Evolutionary conservation across 2,329 filamentous ascomycete species (phyloP).

Genomic region (Zymoseptoria brevis): DNA sequence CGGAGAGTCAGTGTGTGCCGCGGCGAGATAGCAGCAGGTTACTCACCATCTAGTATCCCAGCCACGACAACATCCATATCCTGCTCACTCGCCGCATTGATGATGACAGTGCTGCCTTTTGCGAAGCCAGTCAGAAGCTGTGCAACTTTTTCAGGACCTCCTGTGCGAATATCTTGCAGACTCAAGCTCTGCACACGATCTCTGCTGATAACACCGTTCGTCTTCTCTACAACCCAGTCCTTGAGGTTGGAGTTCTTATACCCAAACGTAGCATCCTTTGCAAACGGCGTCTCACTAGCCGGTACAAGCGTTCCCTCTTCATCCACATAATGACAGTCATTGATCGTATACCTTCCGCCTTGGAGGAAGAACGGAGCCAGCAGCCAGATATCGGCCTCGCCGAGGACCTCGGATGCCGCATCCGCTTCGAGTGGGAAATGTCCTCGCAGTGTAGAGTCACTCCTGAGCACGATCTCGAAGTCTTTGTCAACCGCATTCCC

Average conservation of each 20-base stretch:
- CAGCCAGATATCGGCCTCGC: slow-evolving; percentile 46
- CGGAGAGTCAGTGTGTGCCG: neutral
- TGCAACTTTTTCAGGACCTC: slow-evolving; percentile 38
- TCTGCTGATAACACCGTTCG: slow-evolving; percentile 33
- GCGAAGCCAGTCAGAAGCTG: slow-evolving; percentile 33
- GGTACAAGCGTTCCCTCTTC: slow-evolving; percentile 45
- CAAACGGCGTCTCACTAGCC: slow-evolving; percentile 48
- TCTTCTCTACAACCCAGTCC: slow-evolving; percentile 50
- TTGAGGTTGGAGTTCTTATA: slow-evolving; percentile 47
- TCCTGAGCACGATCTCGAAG: slow-evolving; percentile 50
- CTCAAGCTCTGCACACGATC: slow-evolving; percentile 39
- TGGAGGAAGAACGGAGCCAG: slow-evolving; percentile 54
- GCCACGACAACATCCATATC: slow-evolving; percentile 50
- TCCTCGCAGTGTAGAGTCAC: slow-evolving; percentile 50
- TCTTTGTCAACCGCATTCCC: slow-evolving; percentile 32
- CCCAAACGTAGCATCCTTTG: slow-evolving; percentile 51
- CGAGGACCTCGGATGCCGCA: slow-evolving; percentile 41
- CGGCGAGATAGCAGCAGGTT: neutral
- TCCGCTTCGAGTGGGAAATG: slow-evolving; percentile 52
- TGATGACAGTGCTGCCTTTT: slow-evolving; percentile 39
- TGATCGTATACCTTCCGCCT: slow-evolving; percentile 50
- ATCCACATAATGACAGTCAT: slow-evolving; percentile 52
- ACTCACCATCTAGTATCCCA: slow-evolving; percentile 38
- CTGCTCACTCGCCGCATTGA: slow-evolving; percentile 47
- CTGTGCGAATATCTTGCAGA: slow-evolving; percentile 42